Evolutionary conservation across 2,329 filamentous ascomycete species (phyloP), one percentile per base, ranked within the genome.

Genomic region (Chaetomium strumarium): DNA sequence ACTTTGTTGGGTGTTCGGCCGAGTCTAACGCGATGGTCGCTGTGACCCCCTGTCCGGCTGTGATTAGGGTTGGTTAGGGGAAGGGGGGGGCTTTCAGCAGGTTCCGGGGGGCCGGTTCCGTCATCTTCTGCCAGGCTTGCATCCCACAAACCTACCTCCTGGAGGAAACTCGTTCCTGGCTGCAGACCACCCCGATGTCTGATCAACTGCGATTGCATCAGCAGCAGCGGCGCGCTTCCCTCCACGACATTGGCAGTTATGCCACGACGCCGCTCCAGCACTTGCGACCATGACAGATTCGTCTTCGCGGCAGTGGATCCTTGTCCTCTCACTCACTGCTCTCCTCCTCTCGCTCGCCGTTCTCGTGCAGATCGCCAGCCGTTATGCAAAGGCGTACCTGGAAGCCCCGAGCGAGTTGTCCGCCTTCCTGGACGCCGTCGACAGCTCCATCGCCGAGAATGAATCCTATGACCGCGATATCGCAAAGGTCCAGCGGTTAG

Each of bases 381-480:
- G 73, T 47, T 81, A 81, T 64, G 73, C 74, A 47, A 66, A 72
- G 53, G 81, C 80, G 16, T 85, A 83, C 67, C 63, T 75, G 40
- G 75, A 72, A 34, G 82, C 82, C 29, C 81, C 81, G 29, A 72
- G 70, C 57, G 81, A 85, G 66, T 73, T 84, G 51, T 68, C 68
- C 53, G 74, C 74, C 52, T 81, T 84, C 60, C 66, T 83, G 62
- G 80, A 84, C 62, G 74, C 77, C 14, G 74, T 81, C 61, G 80
- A 84, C 64, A 80, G 75, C 61, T 87, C 80, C 37, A 72, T 83
- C 45, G 72, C 77, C 59, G 82, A 85, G 65, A 84, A 84, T 62
- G 81, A 84, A 66, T 79, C 74, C 62, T 84, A 84, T 64, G 79
- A 84, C 65, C 72, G 74, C 60, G 80, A 85, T 61, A 73, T 84